phyloP scores from a whole-genome alignment of 306 rosid species.

The Benincasa hispida region DNA sequence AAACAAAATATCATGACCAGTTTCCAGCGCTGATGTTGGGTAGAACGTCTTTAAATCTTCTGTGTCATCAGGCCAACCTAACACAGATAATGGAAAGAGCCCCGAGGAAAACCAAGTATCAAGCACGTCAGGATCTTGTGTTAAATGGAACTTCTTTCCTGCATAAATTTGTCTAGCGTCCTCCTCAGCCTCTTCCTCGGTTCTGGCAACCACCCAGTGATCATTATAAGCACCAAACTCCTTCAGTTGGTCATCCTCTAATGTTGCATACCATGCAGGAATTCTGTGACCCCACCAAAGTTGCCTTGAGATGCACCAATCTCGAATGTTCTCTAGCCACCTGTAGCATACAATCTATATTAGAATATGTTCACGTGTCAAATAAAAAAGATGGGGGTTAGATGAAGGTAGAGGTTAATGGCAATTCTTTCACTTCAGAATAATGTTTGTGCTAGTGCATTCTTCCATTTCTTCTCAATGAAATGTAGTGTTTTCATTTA shows the following conservation, averaged over 20 bases:
- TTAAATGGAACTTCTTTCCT: conserved; percentile 52
- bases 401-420: neutral
- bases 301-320: conserved; percentile 95
- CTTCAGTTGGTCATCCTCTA: conserved; percentile 54
- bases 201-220: conserved; percentile 85
- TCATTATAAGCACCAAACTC: conserved; percentile 62
- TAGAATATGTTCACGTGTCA: neutral
- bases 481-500: neutral
- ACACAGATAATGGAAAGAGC: conserved; percentile 74
- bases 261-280: conserved; percentile 83
- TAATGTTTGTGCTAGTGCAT: neutral
- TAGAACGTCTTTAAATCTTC: conserved; percentile 76
- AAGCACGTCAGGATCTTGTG: conserved; percentile 88
- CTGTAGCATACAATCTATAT: conserved; percentile 26
- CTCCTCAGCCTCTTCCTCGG: conserved; percentile 52
- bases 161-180: conserved; percentile 39
- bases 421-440: neutral
- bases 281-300: conserved; percentile 98
- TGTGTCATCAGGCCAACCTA: conserved; percentile 93
- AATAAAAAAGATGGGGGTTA: neutral
- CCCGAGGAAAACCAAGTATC: conserved; percentile 99
- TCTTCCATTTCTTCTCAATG: neutral
- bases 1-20: conserved; percentile 90
- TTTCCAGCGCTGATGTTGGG: conserved; percentile 94
- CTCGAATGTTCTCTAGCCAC: conserved; percentile 89